phyloP scores from a whole-genome alignment of 768 basidiomycete genomes.

The Mycena olivaceomarginata region DNA sequence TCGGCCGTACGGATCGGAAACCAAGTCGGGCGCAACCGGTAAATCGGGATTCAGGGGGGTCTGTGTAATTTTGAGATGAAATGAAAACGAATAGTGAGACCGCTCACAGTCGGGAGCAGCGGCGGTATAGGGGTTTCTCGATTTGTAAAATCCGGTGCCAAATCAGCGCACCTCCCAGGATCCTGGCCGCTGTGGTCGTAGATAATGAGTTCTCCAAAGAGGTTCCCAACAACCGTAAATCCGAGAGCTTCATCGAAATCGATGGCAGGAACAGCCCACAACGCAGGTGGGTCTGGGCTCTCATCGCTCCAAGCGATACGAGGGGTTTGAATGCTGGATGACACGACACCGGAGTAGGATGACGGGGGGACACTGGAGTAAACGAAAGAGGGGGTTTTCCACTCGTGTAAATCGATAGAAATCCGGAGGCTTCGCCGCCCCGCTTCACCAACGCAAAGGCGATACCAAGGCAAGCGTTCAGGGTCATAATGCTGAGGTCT shows the following conservation, averaged over 20 bases:
- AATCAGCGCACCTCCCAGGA: not conserved
- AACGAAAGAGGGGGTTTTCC: too few species aligned
- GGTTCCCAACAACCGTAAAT: constrained; percentile 34
- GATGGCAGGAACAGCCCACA: constrained; percentile 34
- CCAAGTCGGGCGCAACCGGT: too few species aligned
- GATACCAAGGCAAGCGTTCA: constrained; percentile 1
- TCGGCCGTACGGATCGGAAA: too few species aligned
- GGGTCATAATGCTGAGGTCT: not conserved
- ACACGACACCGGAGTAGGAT: not conserved
- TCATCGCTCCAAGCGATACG: constrained; percentile 8
- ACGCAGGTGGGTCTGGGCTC: not conserved
- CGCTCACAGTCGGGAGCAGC: not conserved
- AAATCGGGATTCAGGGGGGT: too few species aligned
- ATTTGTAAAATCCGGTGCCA: not conserved
- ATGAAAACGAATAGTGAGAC: too few species aligned
- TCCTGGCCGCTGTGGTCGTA: constrained; percentile 12
- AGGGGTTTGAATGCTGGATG: not conserved
- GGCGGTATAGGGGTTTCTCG: not conserved
- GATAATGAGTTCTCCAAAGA: constrained; percentile 39
- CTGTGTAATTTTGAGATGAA: too few species aligned
- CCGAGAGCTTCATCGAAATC: constrained; percentile 42
- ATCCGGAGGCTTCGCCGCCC: constrained; percentile 7
- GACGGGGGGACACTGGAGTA: not conserved
- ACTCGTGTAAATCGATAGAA: not conserved
- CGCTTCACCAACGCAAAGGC: not conserved